Evolutionary conservation across 1,284 basidiomycete genomes (phyloP).

Genomic region (Wallemia mellicola): DNA sequence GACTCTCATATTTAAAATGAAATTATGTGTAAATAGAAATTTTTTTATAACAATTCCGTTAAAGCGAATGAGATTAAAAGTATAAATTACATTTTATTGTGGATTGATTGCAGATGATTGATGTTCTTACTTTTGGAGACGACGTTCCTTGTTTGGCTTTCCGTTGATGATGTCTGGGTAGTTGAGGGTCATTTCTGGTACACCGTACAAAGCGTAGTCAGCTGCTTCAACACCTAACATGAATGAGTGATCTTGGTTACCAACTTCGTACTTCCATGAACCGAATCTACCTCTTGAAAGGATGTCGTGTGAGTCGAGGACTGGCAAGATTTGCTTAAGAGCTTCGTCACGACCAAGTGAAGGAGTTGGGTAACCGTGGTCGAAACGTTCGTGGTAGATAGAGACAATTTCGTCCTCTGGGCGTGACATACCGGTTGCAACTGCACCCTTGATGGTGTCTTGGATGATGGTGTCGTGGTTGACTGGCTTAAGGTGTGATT

Average conservation of each 20-base stretch:
- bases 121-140: constrained; percentile 10
- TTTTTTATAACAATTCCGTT: neutral
- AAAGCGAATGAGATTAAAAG: neutral
- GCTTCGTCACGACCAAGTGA: constrained; percentile 20
- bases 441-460: constrained; percentile 21
- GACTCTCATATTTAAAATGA: too few species aligned
- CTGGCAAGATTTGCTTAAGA: constrained; percentile 18
- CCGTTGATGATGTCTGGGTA: constrained; percentile 14
- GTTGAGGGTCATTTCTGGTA: constrained; percentile 20
- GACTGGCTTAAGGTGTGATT: constrained; percentile 21
- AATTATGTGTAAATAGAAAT: too few species aligned
- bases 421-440: constrained; percentile 20
- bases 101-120: too few species aligned
- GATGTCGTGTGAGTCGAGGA: constrained; percentile 18
- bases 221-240: constrained; percentile 24
- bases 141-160: constrained; percentile 17
- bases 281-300: constrained; percentile 23
- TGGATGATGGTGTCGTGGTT: constrained; percentile 19
- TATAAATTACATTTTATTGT: neutral
- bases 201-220: constrained; percentile 19
- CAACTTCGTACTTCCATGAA: constrained; percentile 23
- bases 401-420: constrained; percentile 22
- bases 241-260: constrained; percentile 24
- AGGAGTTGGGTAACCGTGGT: constrained; percentile 20
- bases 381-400: constrained; percentile 22